Base-by-base conservation (phyloP, 1,139 yeast species). In the Meyerozyma athensensis region DNA sequence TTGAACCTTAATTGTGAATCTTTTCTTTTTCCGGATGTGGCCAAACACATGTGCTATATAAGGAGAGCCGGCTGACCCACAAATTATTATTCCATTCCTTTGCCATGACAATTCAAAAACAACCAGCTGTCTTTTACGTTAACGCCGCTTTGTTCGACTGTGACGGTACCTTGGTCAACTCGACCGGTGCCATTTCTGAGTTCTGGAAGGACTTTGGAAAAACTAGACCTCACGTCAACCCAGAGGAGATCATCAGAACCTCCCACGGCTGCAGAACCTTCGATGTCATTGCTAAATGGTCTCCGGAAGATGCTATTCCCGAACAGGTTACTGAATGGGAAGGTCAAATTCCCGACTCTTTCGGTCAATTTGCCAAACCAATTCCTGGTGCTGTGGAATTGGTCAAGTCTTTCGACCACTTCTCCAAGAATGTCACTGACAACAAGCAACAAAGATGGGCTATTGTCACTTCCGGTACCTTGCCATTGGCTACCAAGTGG, bases 261-360 rank as follows among this genome's bases (percentile, higher is more conserved):
- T 77, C 86, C 21, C 95, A 86, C 59, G 95, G 95, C 33, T 79
- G 86, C 59, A 77, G 95, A 64, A 84, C 94, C 13, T 75, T 76
- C 48, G 95, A 86, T 58, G 85, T 84, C 30, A 75, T 85, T 55
- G 77, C 77, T 44, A 77, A 74, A 59, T 80, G 81, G 74, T 79
- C 86, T 48, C 90, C 92, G 42, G 81, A 80, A 57, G 79, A 77
- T 55, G 89, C 87, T 39, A 72, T 71, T 47, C 77, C 65, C 39
- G 80, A 78, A 46, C 81, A 78, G 59, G 85, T 81, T 34, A 76
- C 84, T 38, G 73, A 72, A 44, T 70, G 84, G 63, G 92, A 84
- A 63, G 82, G 79, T 40, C 72, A 73, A 35, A 83, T 86, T 47
- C 87, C 89, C 37, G 79, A 77, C 56, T 72, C 81, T 41, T 83